Base-by-base conservation (phyloP, 495 filamentous ascomycete genomes). In the Aspergillus biplanus region DNA sequence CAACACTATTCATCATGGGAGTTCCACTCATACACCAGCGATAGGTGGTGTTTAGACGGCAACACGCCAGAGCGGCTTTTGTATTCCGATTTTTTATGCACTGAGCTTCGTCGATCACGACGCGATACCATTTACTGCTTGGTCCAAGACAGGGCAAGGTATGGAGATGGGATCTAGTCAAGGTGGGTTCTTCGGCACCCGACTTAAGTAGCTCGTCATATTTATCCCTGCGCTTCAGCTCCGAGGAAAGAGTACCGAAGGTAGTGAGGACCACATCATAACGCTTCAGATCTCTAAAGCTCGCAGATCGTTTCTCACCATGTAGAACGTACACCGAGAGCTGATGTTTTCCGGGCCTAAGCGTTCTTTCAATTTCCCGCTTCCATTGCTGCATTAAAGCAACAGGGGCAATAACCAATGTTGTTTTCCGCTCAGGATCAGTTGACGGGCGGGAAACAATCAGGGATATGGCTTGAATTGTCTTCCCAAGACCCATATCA, bases 401-500 rank as follows among this genome's bases (percentile, higher is more conserved):
- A 32, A 97, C 89, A 0, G 95, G 95, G 7, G 90, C 90, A 49
- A 99, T 82, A 52, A 99, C 93, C 47, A 99, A 78, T 8, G 90
- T 95, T 2, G 95, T 93, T 78, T 93, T 91, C 59, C 84, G 80
- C 8, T 77, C 68, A n/a, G 75, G 77, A 68, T 93, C 84, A 1
- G 74, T 67, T 0, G 92, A 88, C 13, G 83, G 87, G 32, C 87
- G 81, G n/a, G 87, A 83, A 1, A 94, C 82, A 64, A 99, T 90
- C 35, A 99, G 82, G 3, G 95, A 88, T 27, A 99, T 80, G 15
- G 92, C 87, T 65, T 93, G 90, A 52, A 99, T 90, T 2, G 95
- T 99, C 78, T 99, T 99, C 21, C 95, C 95, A 9, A 99, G 82
- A 11, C 95, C 95, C 95, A 99, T 99, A 55, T 93, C 92, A 70